Conservation (phyloP, 2,329 filamentous ascomycete genomes). For the Seiridium cupressi region DNA sequence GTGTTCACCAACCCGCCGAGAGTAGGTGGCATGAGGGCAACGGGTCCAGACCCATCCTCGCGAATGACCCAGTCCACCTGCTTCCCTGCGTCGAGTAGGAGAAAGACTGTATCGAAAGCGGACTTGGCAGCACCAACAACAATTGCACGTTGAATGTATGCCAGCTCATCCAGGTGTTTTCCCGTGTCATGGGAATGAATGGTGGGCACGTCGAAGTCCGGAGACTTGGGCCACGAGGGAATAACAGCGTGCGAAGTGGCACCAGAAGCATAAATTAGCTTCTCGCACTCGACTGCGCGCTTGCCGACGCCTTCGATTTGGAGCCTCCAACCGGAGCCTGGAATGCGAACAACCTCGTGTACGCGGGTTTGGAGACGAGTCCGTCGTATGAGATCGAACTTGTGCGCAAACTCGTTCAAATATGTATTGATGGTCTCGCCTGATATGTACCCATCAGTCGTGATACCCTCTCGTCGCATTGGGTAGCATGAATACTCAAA, state of each 20-base stretch:
- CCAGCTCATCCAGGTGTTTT: slow-evolving; percentile 8
- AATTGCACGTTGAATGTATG: slow-evolving; percentile 14
- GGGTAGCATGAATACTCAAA: slow-evolving; percentile 33
- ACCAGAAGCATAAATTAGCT: slow-evolving; percentile 22
- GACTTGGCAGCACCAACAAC: slow-evolving; percentile 28
- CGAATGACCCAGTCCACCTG: slow-evolving; percentile 25
- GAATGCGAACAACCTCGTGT: slow-evolving; percentile 11
- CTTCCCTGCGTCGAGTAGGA: slow-evolving; percentile 21
- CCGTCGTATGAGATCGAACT: slow-evolving; percentile 17
- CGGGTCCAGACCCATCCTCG: slow-evolving; percentile 18
- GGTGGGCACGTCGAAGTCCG: slow-evolving; percentile 18
- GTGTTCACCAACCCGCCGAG: slow-evolving; percentile 23
- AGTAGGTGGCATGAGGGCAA: slow-evolving; percentile 25
- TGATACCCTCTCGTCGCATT: slow-evolving; percentile 28
- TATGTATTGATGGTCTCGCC: slow-evolving; percentile 27
- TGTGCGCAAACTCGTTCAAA: slow-evolving; percentile 24
- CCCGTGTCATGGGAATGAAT: slow-evolving; percentile 27
- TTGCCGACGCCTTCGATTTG: slow-evolving; percentile 13
- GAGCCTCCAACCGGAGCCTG: slow-evolving; percentile 19
- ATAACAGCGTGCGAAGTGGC: slow-evolving; percentile 20
- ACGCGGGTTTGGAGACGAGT: slow-evolving; percentile 16
- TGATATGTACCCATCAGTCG: slow-evolving; percentile 24
- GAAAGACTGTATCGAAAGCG: slow-evolving; percentile 23
- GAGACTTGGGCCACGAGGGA: slow-evolving; percentile 15
- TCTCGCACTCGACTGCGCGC: slow-evolving; percentile 14